Base-by-base conservation (phyloP, 805 yeast species). In the Peterozyma toletana region DNA sequence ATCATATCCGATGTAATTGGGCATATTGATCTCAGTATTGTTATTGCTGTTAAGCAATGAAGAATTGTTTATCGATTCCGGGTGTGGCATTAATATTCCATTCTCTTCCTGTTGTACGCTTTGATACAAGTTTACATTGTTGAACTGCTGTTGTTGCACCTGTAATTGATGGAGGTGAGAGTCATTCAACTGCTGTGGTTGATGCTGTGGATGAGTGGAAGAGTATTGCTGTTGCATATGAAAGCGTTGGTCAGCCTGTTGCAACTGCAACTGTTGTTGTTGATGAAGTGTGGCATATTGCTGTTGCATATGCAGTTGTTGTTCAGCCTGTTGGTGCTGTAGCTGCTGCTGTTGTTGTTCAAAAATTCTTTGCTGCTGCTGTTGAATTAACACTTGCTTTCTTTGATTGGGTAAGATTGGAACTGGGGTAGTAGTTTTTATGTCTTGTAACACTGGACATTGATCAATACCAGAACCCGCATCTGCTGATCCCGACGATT, bases 371-470 rank as follows among this genome's bases (percentile, higher is more conserved):
- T 31, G 34, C 9, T 31, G 34, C 34, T 31, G 13, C 15, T 31
- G 34, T 31, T 31, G 34, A 13, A 31, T 16, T 5, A 44, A 14
- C 11, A 40, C 43, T 36, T 30, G 30, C 18, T 37, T 37, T 35
- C 47, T 37, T 35, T 44, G 47, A 18, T 44, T 44, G 4, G 47
- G 44, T 16, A 44, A 40, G 6, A 44, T 38, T 21, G 47, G 47
- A 16, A 40, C 44, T 9, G 15, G 34, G 15, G 46, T 17, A 11
- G 43, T 17, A 2, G 44, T 38, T 29, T 47, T 40, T n/a, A 49
- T 44, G 29, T 47, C 48, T 33, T 45, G 47, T 30, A 45, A 39
- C 14, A 49, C 48, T 5, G 52, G 52, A 42, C 52, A 49, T 30
- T 49, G 52, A 5, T 43, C 49, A 10, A 30, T n/a, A 3, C 27